phyloP scores from a whole-genome alignment of 192 early-diverging fungal genomes.

The Coemansia furcata region DNA sequence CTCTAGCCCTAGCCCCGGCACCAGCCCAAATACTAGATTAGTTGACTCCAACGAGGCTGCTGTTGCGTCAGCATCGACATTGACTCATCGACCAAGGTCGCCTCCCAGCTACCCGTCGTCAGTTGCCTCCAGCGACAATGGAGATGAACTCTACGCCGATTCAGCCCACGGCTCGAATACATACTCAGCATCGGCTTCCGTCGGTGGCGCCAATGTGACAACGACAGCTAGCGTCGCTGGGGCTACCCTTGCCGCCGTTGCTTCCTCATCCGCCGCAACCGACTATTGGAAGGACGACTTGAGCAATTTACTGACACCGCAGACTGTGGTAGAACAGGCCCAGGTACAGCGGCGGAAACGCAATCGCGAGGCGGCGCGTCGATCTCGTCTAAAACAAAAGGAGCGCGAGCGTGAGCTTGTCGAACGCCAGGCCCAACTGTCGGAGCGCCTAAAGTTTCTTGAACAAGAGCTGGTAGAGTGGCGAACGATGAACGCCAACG shows the following conservation, averaged over 20 bases:
- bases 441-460: conserved; percentile 11
- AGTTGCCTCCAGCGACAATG: conserved; percentile 8
- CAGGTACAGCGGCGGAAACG: conserved; percentile 40
- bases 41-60: background rate
- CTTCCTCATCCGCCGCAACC: background rate
- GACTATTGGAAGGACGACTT: conserved; percentile 33
- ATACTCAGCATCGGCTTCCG: background rate
- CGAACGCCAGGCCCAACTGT: conserved; percentile 24
- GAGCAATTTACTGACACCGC: conserved; percentile 36
- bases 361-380: conserved; percentile 44
- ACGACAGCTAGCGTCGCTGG: background rate
- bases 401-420: conserved; percentile 36
- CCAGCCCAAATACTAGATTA: background rate
- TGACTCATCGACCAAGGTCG: background rate
- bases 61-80: background rate
- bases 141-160: background rate
- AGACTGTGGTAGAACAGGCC: conserved; percentile 29
- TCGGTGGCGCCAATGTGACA: background rate
- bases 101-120: background rate
- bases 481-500: conserved; percentile 28
- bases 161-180: background rate
- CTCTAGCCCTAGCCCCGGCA: background rate
- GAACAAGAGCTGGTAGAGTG: conserved; percentile 39
- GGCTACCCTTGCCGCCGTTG: background rate
- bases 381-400: conserved; percentile 40